Evolutionary conservation across 495 filamentous ascomycete genomes (phyloP), one percentile per base, ranked within the genome.

Genomic region (Antarctomyces pellizariae): DNA sequence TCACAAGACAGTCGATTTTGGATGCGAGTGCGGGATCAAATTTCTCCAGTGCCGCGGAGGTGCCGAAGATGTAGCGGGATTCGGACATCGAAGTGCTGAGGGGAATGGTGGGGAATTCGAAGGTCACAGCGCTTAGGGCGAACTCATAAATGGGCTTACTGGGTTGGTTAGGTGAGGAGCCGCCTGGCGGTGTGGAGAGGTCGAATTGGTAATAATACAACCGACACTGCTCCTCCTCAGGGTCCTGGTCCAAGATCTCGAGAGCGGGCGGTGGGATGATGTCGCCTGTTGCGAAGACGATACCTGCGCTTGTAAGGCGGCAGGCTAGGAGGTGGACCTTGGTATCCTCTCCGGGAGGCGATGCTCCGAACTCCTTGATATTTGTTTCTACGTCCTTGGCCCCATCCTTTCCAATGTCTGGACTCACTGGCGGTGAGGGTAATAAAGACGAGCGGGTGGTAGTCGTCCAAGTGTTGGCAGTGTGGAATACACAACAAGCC

Each of bases 401-500:
- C n/a, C n/a, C n/a, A n/a, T n/a, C n/a, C n/a, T n/a, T n/a, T n/a
- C n/a, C n/a, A n/a, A n/a, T n/a, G n/a, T n/a, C n/a, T n/a, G n/a
- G n/a, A n/a, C n/a, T n/a, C n/a, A n/a, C n/a, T n/a, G 3, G 26
- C 32, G 7, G 16, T 34, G 10, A 22, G 14, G 1, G 25, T 26
- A n/a, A n/a, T n/a, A n/a, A n/a, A n/a, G n/a, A n/a, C 5, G 22
- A 8, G 5, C 11, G 1, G 2, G 31, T 24, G 14, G 28, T 20
- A 13, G 48, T 41, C 23, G 70, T 60, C 70, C 70, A 75, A 17
- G 60, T 62, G 29, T 69, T 74, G 3, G 64, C 70, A 3, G 66
- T 70, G 35, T 74, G 70, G 32, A 72, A 71, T 29, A 74, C 67
- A 34, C 63, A 58, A 42, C 64, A 71, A 5, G 61, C 47, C 17